phyloP scores from a whole-genome alignment of 805 yeast genomes.

The Metschnikowia similis region DNA sequence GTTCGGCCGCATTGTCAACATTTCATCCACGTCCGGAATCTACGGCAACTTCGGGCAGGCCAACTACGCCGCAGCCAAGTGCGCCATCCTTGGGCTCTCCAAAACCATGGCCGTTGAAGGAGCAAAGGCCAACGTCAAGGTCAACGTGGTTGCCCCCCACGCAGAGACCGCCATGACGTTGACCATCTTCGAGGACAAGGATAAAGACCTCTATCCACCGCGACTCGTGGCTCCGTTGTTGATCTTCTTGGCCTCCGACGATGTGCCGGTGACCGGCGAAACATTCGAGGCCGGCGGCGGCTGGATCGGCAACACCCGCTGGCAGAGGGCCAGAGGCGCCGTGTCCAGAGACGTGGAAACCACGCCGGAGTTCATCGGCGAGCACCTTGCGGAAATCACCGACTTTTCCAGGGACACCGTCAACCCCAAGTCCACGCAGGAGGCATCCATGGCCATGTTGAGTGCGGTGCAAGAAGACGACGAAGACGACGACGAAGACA shows the following conservation, averaged over 20 bases:
- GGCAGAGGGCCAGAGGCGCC: conserved; percentile 89
- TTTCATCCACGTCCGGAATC: conserved; percentile 93
- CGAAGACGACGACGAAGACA: conserved; percentile 31
- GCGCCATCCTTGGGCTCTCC: conserved; percentile 81
- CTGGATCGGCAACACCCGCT: conserved; percentile 91
- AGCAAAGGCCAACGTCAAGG: conserved; percentile 66
- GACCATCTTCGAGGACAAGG: conserved; percentile 75
- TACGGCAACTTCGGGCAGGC: conserved; percentile 98
- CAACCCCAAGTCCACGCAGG: conserved; percentile 60
- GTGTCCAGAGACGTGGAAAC: conserved; percentile 52
- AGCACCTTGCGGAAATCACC: conserved; percentile 60
- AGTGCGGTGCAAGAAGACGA: conserved; percentile 51
- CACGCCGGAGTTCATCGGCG: conserved; percentile 66
- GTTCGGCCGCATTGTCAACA: conserved; percentile 78
- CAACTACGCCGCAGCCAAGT: conserved; percentile 91
- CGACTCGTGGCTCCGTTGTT: conserved; percentile 87
- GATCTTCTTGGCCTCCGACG: conserved; percentile 72
- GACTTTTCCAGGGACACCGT: conserved; percentile 57
- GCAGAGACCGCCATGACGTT: conserved; percentile 98
- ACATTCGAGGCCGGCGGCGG: conserved; percentile 94
- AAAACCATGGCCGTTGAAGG: conserved; percentile 91
- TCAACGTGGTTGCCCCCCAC: conserved; percentile 89
- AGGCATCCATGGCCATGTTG: conserved; percentile 76
- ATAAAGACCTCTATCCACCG: conserved; percentile 80
- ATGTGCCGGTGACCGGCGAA: conserved; percentile 70